A percentile compares a stretch with the other conserved stretches of the same genome.
phyloP scores from a whole-genome alignment of 2,329 filamentous ascomycete genomes.

The Lachnellula hyalina region DNA sequence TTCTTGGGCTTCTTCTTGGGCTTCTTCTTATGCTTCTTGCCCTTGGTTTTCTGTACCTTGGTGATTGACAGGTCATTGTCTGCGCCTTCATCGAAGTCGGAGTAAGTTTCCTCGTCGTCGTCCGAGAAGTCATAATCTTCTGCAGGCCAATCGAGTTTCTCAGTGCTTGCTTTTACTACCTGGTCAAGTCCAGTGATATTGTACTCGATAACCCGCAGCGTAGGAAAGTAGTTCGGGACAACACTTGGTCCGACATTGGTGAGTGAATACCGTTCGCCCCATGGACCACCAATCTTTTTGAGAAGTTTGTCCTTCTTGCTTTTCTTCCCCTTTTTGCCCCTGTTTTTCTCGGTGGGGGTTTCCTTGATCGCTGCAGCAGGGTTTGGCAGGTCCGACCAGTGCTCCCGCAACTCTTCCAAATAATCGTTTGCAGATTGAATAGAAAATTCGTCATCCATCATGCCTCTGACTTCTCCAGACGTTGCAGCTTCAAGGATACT shows the following conservation, averaged over 20 bases:
- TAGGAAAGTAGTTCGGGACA: conserved; percentile 89
- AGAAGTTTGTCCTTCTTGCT: conserved; percentile 50
- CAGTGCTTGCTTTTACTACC: not conserved
- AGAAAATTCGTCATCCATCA: conserved; percentile 51
- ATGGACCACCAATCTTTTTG: conserved; percentile 70
- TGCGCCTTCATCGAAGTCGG: not conserved
- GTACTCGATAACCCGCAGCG: conserved; percentile 86
- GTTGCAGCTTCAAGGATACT: conserved; percentile 44
- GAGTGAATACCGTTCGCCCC: conserved; percentile 78
- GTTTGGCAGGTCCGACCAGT: conserved; percentile 72
- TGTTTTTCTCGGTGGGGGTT: conserved; percentile 22
- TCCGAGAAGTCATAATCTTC: conserved; percentile 5
- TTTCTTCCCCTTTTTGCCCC: conserved; percentile 50
- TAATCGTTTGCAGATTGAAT: conserved; percentile 71
- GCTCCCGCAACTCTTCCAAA: conserved; percentile 66
- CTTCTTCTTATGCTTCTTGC: conserved; percentile 37
- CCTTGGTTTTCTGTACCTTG: conserved; percentile 38
- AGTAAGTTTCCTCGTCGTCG: conserved; percentile 2
- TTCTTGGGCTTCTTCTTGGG: conserved; percentile 41
- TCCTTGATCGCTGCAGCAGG: conserved; percentile 19
- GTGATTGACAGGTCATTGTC: conserved; percentile 19
- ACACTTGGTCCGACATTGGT: conserved; percentile 80
- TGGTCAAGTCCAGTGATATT: conserved; percentile 58
- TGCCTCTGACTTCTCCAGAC: conserved; percentile 29
- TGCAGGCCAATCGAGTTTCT: conserved; percentile 16